Evolutionary conservation across 805 yeast genomes (phyloP).

Genomic region (Nakazawaea ernobii): DNA sequence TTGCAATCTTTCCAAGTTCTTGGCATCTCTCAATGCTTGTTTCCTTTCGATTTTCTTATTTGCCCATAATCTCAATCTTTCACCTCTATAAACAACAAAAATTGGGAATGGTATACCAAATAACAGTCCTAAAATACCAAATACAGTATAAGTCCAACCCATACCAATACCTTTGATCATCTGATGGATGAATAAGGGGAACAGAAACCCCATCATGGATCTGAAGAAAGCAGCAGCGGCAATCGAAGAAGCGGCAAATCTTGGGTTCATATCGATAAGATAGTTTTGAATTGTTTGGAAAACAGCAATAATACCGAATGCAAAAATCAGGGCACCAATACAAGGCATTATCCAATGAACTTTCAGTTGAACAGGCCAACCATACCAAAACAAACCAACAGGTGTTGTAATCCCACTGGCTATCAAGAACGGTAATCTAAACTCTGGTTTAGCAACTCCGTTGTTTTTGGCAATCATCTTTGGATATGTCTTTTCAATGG

Average conservation of each 20-base stretch:
- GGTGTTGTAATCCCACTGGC: slow-evolving; percentile 48
- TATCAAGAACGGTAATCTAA: slow-evolving; percentile 46
- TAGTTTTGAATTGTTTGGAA: slow-evolving; percentile 66
- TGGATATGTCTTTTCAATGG: slow-evolving; percentile 35
- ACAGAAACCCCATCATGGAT: slow-evolving; percentile 60
- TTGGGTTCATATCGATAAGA: slow-evolving; percentile 64
- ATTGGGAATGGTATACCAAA: slow-evolving; percentile 68
- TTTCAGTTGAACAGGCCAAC: slow-evolving; percentile 59
- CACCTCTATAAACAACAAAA: slow-evolving; percentile 51
- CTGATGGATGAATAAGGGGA: slow-evolving; percentile 58
- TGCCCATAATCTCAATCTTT: slow-evolving; percentile 51
- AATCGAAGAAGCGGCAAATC: slow-evolving; percentile 62
- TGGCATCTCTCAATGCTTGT: slow-evolving; percentile 41
- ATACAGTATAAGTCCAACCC: slow-evolving; percentile 68
- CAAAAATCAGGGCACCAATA: slow-evolving; percentile 56
- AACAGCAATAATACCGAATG: slow-evolving; percentile 54
- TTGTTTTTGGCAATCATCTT: slow-evolving; percentile 33
- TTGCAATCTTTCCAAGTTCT: slow-evolving; percentile 31
- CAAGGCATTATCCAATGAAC: slow-evolving; percentile 60
- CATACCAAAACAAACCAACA: slow-evolving; percentile 61
- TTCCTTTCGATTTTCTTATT: slow-evolving; percentile 41
- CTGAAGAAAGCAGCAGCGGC: slow-evolving; percentile 67
- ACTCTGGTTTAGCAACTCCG: slow-evolving; percentile 60
- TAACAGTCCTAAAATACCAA: slow-evolving; percentile 49
- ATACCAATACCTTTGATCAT: slow-evolving; percentile 54